Percentiles rank a stretch among this genome's conserved stretches.
phyloP scores from a whole-genome alignment of 148 eudicot species.

The Camellia lanceoleosa region DNA sequence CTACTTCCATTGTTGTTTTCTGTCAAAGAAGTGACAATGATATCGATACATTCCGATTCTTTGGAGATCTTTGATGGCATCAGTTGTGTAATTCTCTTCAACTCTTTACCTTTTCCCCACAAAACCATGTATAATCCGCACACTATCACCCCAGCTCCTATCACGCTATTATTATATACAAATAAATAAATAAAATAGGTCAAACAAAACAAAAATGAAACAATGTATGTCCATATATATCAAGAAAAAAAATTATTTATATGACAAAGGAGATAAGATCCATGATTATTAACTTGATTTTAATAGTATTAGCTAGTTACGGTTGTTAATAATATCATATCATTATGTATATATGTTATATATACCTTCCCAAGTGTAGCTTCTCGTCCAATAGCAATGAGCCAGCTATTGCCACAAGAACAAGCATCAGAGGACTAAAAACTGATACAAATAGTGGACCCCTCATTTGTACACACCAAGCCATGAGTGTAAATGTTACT shows the following conservation, averaged over 20 bases:
- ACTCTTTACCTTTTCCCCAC: constrained; percentile 26
- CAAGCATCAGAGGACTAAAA: constrained; percentile 59
- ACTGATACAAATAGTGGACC: constrained; percentile 57
- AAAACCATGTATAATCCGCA: constrained; percentile 20
- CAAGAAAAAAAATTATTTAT: too few species aligned
- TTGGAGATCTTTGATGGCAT: constrained; percentile 14
- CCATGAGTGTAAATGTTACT: constrained; percentile 24
- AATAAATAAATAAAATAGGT: too few species aligned
- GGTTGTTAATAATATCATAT: too few species aligned
- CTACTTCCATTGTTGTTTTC: constrained; percentile 7
- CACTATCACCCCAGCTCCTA: constrained; percentile 23
- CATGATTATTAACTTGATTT: not conserved
- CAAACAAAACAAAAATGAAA: too few species aligned
- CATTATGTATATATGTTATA: not conserved
- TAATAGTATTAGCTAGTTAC: not conserved
- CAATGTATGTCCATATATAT: too few species aligned
- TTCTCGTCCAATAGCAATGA: constrained; percentile 50
- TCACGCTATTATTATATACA: constrained; percentile 8
- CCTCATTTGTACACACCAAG: constrained; percentile 47
- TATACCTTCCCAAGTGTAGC: constrained; percentile 62
- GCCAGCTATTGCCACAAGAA: constrained; percentile 57
- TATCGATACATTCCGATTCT: constrained; percentile 9
- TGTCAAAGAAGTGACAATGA: not conserved
- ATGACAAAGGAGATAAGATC: too few species aligned
- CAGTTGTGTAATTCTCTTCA: constrained; percentile 15